Percentiles rank a stretch among this genome's conserved stretches.
These are phyloP conservation scores for Xylaria hypoxylon DNA, from an alignment of 2,329 filamentous ascomycete genomes.

Conservation along the genomic window DNA sequence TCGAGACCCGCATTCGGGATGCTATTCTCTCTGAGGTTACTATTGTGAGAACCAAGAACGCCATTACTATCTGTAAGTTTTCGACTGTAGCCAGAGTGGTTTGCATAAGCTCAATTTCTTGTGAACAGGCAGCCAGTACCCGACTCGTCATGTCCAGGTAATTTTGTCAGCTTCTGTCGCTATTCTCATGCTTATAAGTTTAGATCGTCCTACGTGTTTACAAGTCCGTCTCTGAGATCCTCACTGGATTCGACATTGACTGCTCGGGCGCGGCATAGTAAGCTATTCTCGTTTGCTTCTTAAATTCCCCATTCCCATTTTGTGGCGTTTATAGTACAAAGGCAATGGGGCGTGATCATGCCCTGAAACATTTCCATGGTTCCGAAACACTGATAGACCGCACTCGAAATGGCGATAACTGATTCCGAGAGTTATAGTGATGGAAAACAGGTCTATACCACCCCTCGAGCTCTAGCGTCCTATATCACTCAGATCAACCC, in stretches of 20 bases:
- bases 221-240: conserved; percentile 83
- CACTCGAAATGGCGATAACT: background rate
- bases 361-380: too few relatives aligned
- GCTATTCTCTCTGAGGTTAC: conserved; percentile 85
- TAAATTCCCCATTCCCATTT: background rate
- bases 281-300: background rate
- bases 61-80: conserved; percentile 76
- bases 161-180: background rate
- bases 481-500: conserved; percentile 87
- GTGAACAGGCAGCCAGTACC: conserved; percentile 76
- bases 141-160: conserved; percentile 80
- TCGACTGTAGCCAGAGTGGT: background rate
- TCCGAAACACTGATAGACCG: background rate
- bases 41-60: conserved; percentile 86
- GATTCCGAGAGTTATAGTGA: conserved; percentile 56
- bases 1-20: conserved; percentile 80
- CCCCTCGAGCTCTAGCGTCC: conserved; percentile 79
- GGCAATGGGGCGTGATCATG: background rate
- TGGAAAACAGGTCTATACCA: conserved; percentile 81
- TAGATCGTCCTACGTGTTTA: conserved; percentile 84
- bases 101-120: conserved; percentile 13
- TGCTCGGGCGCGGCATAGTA: conserved; percentile 80
- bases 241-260: conserved; percentile 90
- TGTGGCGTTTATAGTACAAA: background rate
- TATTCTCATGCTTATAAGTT: conserved; percentile 14